Conservation (phyloP, 2,329 filamentous ascomycete species). For the Beauveria varroae region DNA sequence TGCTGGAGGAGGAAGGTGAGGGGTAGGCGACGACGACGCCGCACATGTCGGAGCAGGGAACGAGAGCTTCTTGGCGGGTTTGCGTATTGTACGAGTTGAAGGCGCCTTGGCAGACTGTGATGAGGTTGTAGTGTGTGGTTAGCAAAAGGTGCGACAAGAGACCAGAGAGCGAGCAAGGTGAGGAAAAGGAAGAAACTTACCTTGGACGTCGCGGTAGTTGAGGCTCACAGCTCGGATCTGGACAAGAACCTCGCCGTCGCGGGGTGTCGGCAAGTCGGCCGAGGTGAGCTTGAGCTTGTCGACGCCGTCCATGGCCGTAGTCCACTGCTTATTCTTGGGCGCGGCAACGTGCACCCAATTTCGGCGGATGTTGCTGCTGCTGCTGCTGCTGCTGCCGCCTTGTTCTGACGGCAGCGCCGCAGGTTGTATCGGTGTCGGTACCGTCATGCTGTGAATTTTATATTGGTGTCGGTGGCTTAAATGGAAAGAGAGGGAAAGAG, state of each 20-base stretch:
- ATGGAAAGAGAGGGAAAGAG: background rate
- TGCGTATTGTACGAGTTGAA: conserved; percentile 57
- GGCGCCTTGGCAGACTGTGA: conserved; percentile 52
- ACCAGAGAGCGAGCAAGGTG: background rate
- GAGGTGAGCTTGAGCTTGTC: conserved; percentile 41
- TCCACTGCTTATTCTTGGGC: conserved; percentile 43
- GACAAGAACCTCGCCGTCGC: conserved; percentile 44
- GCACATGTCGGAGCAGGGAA: conserved; percentile 66
- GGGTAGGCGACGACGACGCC: conserved; percentile 45
- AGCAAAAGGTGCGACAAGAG: too few species aligned
- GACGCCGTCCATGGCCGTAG: conserved; percentile 46
- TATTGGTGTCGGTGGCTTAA: too few species aligned
- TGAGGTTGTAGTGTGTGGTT: too few species aligned
- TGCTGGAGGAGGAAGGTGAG: conserved; percentile 26
- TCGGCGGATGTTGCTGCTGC: conserved; percentile 4
- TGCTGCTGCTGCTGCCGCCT: background rate
- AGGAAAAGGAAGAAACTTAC: conserved; percentile 19
- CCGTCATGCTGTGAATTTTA: background rate
- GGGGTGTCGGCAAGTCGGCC: conserved; percentile 38
- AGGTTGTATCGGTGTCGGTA: background rate
- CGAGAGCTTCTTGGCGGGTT: conserved; percentile 32
- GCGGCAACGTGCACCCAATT: conserved; percentile 13
- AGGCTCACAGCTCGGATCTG: conserved; percentile 39
- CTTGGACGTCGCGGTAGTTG: conserved; percentile 44
- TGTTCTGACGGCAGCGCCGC: background rate